Evolutionary conservation across 257 asterid species (phyloP).

Genomic region (Cruciata laevipes): DNA sequence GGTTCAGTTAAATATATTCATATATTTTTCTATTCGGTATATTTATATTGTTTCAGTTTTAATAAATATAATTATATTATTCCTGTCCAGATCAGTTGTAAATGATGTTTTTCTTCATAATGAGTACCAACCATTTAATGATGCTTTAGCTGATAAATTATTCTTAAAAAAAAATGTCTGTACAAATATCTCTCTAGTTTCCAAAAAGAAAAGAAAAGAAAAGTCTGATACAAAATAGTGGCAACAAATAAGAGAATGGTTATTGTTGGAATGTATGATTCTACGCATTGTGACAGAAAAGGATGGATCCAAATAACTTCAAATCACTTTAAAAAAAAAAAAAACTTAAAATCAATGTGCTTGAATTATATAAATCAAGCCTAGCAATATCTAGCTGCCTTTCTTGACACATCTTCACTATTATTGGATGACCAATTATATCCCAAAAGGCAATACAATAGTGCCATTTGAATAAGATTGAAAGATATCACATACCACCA

Average conservation of each 20-base stretch:
- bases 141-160: too few relatives aligned
- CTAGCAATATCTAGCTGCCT: background rate
- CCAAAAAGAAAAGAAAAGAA: too few relatives aligned
- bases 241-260: background rate
- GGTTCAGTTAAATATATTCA: too few relatives aligned
- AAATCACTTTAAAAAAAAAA: too few relatives aligned
- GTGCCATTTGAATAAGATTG: conserved; percentile 17
- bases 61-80: too few relatives aligned
- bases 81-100: too few relatives aligned
- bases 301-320: background rate
- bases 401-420: conserved; percentile 17
- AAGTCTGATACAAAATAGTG: background rate
- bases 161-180: too few relatives aligned
- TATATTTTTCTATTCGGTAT: too few relatives aligned
- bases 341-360: background rate
- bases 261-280: background rate
- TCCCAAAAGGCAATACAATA: background rate
- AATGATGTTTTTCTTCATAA: too few relatives aligned
- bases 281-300: background rate
- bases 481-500: conserved; percentile 5
- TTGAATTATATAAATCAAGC: background rate
- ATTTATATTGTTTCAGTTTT: too few relatives aligned
- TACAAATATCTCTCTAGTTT: too few relatives aligned
- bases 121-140: too few relatives aligned
- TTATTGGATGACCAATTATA: conserved; percentile 6